Conservation (phyloP, 1,139 yeast species). For the Candida pseudoviswanathii region DNA sequence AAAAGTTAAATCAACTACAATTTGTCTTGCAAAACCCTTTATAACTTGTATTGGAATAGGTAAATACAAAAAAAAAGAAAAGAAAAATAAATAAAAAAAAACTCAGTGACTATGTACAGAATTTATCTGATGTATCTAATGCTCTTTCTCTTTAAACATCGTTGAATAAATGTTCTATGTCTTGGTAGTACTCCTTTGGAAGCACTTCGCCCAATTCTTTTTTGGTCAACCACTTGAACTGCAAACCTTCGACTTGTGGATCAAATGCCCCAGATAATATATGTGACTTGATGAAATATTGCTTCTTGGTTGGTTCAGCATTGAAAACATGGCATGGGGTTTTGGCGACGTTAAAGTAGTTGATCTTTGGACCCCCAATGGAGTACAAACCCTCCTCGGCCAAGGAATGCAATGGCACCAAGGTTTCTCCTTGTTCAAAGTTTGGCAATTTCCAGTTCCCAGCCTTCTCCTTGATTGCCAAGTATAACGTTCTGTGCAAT, state of each 20-base stretch:
- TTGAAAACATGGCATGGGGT: slow-evolving; percentile 73
- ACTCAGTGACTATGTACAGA: slow-evolving; percentile 8
- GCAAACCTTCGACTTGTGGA: slow-evolving; percentile 40
- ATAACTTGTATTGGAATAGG: background rate
- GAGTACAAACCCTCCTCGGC: slow-evolving; percentile 76
- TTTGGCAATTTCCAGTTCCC: slow-evolving; percentile 78
- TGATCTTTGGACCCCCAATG: slow-evolving; percentile 74
- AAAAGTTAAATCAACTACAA: too few species aligned
- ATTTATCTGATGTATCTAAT: slow-evolving; percentile 2
- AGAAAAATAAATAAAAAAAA: background rate
- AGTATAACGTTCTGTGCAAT: slow-evolving; percentile 77
- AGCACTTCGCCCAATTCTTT: slow-evolving; percentile 70
- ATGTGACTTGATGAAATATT: slow-evolving; percentile 83
- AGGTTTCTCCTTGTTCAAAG: slow-evolving; percentile 37
- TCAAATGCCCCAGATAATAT: slow-evolving; percentile 84
- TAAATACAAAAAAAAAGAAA: background rate
- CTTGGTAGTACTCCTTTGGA: slow-evolving; percentile 54
- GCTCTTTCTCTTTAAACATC: slow-evolving; percentile 30
- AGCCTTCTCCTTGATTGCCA: slow-evolving; percentile 54
- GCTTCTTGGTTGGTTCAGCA: slow-evolving; percentile 32
- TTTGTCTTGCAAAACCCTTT: background rate
- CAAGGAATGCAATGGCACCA: slow-evolving; percentile 62
- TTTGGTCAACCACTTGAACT: slow-evolving; percentile 80
- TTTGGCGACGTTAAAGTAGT: slow-evolving; percentile 87
- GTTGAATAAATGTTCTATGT: slow-evolving; percentile 55